Evolutionary conservation across 208 protist genomes (phyloP).

Genomic region (Crithidia fasciculata): DNA sequence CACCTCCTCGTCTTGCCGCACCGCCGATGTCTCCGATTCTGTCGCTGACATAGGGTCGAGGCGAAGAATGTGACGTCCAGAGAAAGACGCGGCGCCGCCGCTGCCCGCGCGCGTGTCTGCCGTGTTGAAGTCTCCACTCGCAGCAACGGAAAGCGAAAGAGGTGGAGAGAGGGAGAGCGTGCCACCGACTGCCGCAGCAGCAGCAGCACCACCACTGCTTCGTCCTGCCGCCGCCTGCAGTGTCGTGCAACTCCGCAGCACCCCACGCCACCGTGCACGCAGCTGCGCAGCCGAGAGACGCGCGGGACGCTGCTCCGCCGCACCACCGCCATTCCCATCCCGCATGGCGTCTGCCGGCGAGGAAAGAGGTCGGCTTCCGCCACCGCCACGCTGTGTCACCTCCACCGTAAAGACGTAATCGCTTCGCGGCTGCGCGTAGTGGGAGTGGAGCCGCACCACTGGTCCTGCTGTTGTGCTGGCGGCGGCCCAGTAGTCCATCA

Average conservation of each 20-base stretch:
- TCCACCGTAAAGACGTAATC: neutral
- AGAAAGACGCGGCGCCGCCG: too few species aligned
- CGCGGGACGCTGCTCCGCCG: neutral
- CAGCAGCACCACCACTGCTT: neutral
- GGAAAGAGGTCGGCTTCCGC: neutral
- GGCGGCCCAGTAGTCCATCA: constrained; percentile 19
- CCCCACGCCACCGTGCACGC: constrained; percentile 28
- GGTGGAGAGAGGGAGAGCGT: neutral
- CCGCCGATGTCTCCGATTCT: too few species aligned
- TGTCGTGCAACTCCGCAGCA: constrained; percentile 25
- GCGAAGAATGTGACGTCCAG: too few species aligned
- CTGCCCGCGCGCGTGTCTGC: too few species aligned
- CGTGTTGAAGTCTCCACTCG: too few species aligned
- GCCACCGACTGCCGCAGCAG: neutral
- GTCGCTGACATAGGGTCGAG: too few species aligned
- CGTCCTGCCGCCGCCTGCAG: neutral
- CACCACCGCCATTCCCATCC: too few species aligned
- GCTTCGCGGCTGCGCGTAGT: neutral
- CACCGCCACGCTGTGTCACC: neutral
- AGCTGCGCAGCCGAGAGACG: constrained; percentile 26
- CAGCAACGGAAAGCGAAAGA: too few species aligned
- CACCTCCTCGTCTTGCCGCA: too few species aligned
- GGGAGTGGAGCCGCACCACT: constrained; percentile 2
- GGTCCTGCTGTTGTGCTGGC: constrained; percentile 25
- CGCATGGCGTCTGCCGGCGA: too few species aligned